Evolutionary conservation across 331 rosid genomes (phyloP).

Genomic region (Pyrus hybrid): DNA sequence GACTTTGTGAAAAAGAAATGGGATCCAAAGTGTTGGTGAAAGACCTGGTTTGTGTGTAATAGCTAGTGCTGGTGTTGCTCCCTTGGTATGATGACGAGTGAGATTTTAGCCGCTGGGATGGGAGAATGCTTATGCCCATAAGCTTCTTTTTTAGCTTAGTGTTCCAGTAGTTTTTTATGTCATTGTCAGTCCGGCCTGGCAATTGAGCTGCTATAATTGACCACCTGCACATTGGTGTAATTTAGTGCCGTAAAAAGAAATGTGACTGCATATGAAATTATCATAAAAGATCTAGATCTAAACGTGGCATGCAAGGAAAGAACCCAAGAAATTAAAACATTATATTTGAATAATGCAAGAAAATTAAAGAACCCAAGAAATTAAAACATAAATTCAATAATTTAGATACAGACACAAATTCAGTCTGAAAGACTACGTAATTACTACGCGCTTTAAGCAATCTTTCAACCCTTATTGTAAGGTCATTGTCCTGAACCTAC

Average conservation of each 20-base stretch:
- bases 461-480: too few relatives aligned
- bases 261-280: not conserved
- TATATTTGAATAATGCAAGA: too few relatives aligned
- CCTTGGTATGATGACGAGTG: slow-evolving; percentile 28
- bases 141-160: slow-evolving; percentile 76
- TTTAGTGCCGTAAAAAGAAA: slow-evolving; percentile 1
- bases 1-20: slow-evolving; percentile 34
- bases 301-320: slow-evolving; percentile 17
- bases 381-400: too few relatives aligned
- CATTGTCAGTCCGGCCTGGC: slow-evolving; percentile 85
- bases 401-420: too few relatives aligned
- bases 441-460: too few relatives aligned
- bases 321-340: not conserved
- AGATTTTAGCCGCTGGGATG: slow-evolving; percentile 20
- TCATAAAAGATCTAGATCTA: slow-evolving; percentile 21
- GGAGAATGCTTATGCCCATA: slow-evolving; percentile 25
- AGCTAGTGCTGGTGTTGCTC: slow-evolving; percentile 11
- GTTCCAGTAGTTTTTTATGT: slow-evolving; percentile 90
- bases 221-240: slow-evolving; percentile 47
- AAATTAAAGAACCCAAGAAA: too few relatives aligned
- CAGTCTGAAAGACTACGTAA: too few relatives aligned
- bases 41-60: slow-evolving; percentile 15
- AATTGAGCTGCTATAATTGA: slow-evolving; percentile 79
- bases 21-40: slow-evolving; percentile 20
- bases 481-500: too few relatives aligned